phyloP scores from a whole-genome alignment of 2,329 filamentous ascomycete species.

The Phialocephala sp. region DNA sequence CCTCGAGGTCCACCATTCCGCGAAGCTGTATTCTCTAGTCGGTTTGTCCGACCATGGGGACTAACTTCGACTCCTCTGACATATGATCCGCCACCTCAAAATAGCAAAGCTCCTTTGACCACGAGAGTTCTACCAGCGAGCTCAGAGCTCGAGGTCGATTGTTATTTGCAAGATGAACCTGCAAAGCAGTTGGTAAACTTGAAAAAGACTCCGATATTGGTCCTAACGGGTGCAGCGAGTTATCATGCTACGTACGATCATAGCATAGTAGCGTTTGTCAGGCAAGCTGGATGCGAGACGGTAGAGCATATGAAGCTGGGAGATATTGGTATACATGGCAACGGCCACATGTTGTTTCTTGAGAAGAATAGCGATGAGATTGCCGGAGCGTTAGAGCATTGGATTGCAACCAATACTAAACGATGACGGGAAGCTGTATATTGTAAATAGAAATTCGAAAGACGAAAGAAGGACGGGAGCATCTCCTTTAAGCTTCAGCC shows the following conservation, averaged over 20 bases:
- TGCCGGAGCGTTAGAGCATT: slow-evolving; percentile 38
- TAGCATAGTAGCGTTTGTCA: slow-evolving; percentile 48
- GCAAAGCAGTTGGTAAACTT: slow-evolving; percentile 46
- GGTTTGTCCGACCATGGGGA: slow-evolving; percentile 49
- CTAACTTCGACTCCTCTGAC: slow-evolving; percentile 55
- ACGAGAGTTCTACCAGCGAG: slow-evolving; percentile 39
- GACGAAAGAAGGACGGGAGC: too few species aligned
- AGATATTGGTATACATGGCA: slow-evolving; percentile 49
- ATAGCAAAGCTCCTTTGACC: slow-evolving; percentile 45
- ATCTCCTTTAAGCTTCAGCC: too few species aligned
- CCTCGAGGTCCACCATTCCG: slow-evolving; percentile 54
- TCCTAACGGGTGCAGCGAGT: slow-evolving; percentile 51
- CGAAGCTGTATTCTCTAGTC: slow-evolving; percentile 47
- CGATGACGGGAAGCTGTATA: too few species aligned
- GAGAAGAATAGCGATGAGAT: slow-evolving; percentile 54
- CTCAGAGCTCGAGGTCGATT: slow-evolving; percentile 34
- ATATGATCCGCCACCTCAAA: slow-evolving; percentile 50
- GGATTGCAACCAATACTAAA: slow-evolving; percentile 31
- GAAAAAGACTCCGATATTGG: slow-evolving; percentile 44
- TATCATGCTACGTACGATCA: slow-evolving; percentile 55
- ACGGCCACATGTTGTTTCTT: slow-evolving; percentile 56
- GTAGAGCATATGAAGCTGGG: slow-evolving; percentile 46
- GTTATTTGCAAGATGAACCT: slow-evolving; percentile 46
- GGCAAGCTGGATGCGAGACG: slow-evolving; percentile 49
- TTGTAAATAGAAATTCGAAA: too few species aligned